These are phyloP conservation scores for Hortiboletus campestris DNA, from an alignment of 768 basidiomycete species.

Conservation along the genomic window DNA sequence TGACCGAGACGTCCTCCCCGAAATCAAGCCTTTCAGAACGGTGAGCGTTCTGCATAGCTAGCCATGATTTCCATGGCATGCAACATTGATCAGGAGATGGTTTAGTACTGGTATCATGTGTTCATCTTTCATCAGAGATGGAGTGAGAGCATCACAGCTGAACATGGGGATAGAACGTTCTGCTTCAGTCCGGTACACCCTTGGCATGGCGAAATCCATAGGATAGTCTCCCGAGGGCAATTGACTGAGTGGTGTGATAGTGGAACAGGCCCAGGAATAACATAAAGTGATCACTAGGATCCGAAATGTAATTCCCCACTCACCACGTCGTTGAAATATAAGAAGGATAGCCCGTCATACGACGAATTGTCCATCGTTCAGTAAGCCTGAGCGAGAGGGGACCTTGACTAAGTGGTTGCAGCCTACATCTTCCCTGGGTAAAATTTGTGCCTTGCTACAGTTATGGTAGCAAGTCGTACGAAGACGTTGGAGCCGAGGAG, in stretches of 20 bases:
- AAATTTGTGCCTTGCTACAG: not conserved
- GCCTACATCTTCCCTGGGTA: not conserved
- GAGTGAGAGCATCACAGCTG: slow-evolving; percentile 11
- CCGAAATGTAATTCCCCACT: not conserved
- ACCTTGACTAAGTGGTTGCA: not conserved
- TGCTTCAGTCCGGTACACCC: not conserved
- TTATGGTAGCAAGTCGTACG: not conserved
- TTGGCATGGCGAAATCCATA: slow-evolving; percentile 2
- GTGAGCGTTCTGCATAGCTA: not conserved
- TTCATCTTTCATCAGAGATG: slow-evolving; percentile 8
- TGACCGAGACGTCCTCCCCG: slow-evolving; percentile 4
- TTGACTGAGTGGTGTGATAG: slow-evolving; percentile 10
- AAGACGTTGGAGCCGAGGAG: not conserved
- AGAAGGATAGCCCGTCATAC: slow-evolving; percentile 1
- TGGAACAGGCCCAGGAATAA: not conserved
- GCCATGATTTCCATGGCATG: slow-evolving; percentile 9
- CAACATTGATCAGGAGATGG: slow-evolving; percentile 10
- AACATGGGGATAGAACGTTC: slow-evolving; percentile 2
- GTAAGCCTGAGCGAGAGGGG: not conserved
- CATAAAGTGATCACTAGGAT: not conserved
- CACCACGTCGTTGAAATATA: slow-evolving; percentile 12
- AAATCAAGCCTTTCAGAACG: slow-evolving; percentile 1
- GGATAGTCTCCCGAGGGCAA: slow-evolving; percentile 1
- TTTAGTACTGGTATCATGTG: slow-evolving; percentile 6
- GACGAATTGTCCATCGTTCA: not conserved